Percentiles rank a stretch among this genome's conserved stretches.
phyloP scores from a whole-genome alignment of 345 rosid species.

The Firmiana major region DNA sequence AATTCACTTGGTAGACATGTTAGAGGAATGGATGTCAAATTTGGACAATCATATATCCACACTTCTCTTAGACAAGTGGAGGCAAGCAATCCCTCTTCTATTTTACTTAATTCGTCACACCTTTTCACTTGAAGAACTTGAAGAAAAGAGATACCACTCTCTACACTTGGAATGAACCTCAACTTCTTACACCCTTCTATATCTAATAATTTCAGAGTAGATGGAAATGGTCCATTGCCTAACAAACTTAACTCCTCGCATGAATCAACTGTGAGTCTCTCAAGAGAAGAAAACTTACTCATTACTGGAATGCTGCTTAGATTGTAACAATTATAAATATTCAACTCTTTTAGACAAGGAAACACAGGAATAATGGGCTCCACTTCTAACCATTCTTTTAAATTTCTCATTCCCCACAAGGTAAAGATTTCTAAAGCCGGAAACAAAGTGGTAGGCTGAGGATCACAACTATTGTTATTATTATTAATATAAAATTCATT shows the following conservation, averaged over 20 bases:
- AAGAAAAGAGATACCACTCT: background rate
- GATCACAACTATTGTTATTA: background rate
- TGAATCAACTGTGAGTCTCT: background rate
- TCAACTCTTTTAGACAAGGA: background rate
- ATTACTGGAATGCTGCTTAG: background rate
- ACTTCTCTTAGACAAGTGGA: background rate
- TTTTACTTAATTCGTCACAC: background rate
- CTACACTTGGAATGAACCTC: background rate
- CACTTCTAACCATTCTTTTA: background rate
- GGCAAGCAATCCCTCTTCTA: background rate
- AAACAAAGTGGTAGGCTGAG: background rate
- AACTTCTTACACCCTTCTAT: fast-evolving
- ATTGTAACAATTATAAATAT: background rate
- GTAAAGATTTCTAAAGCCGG: background rate
- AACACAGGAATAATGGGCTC: background rate
- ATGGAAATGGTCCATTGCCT: background rate
- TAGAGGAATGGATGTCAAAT: background rate
- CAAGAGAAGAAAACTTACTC: background rate
- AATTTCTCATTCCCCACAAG: background rate
- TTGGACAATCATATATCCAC: background rate
- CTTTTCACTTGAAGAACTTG: fast-evolving
- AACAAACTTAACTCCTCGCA: background rate
- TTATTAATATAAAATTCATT: background rate
- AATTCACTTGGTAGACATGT: background rate
- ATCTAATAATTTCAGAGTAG: background rate